Evolutionary conservation across 2,329 filamentous ascomycete species (phyloP).

Genomic region (Chlorencoelia australis): DNA sequence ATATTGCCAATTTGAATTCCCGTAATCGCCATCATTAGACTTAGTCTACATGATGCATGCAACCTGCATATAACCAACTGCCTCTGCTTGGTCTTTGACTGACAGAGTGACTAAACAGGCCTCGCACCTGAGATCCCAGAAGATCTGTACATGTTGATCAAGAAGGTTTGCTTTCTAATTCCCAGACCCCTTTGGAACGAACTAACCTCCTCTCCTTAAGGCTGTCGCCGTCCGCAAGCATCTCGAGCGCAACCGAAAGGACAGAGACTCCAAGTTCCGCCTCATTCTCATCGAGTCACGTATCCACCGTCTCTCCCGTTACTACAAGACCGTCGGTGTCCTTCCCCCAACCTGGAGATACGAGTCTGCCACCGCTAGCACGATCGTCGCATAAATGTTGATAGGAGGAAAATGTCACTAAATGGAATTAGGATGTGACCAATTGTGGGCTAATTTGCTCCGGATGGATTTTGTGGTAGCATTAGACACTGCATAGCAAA

Average conservation of each 20-base stretch:
- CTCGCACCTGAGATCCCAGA: conserved; percentile 97
- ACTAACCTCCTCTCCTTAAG: conserved; percentile 29
- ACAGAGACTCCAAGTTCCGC: conserved; percentile 99
- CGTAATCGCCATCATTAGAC: conserved; percentile 26
- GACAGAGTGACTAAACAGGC: conserved; percentile 81
- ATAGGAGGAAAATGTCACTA: conserved; percentile 11
- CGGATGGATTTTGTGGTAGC: conserved; percentile 17
- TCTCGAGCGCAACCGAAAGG: conserved; percentile 99
- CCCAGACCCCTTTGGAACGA: not conserved
- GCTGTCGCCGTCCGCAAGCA: conserved; percentile 99
- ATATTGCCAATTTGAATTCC: conserved; percentile 27
- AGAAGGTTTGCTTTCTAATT: conserved; percentile 62
- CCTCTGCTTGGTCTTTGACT: conserved; percentile 87
- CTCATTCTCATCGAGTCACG: conserved; percentile 99
- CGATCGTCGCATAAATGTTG: conserved; percentile 66
- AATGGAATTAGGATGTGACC: conserved; percentile 23
- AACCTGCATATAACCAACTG: conserved; percentile 32
- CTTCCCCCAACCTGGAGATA: conserved; percentile 95
- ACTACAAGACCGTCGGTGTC: conserved; percentile 94
- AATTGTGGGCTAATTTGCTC: conserved; percentile 20
- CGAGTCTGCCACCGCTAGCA: conserved; percentile 94
- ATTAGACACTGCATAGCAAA: conserved; percentile 21
- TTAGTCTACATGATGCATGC: conserved; percentile 15
- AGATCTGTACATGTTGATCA: conserved; percentile 99
- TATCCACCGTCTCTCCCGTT: conserved; percentile 98